Evolutionary conservation across 345 rosid species (phyloP).

Genomic region (Eucalyptus erythrocorys): DNA sequence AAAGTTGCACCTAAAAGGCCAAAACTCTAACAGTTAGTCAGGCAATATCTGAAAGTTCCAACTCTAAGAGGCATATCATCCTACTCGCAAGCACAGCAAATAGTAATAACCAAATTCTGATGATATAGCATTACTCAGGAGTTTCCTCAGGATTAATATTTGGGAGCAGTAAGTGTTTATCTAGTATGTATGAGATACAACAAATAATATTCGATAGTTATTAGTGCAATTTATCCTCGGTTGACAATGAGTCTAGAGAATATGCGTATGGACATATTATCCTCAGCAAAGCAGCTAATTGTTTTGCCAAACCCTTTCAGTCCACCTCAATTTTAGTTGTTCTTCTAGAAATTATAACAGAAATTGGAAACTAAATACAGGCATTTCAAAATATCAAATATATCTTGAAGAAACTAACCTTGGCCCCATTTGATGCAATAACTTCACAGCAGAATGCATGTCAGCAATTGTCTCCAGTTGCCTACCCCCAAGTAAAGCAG

Average conservation of each 20-base stretch:
- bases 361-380: neutral
- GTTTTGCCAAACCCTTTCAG: neutral
- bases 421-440: constrained; percentile 71
- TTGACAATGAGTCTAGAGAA: neutral
- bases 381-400: neutral
- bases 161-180: neutral
- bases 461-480: constrained; percentile 51
- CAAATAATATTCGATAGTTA: neutral
- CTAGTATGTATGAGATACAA: neutral
- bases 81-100: neutral
- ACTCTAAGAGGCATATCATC: neutral
- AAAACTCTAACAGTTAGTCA: neutral
- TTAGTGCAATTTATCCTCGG: neutral
- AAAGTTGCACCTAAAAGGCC: neutral
- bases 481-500: constrained; percentile 67
- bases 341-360: neutral
- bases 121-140: neutral
- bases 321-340: neutral
- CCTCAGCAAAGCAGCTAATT: neutral
- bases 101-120: neutral
- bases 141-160: neutral
- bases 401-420: constrained; percentile 30
- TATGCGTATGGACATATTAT: neutral
- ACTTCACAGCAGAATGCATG: constrained; percentile 68
- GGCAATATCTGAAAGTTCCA: neutral